Conservation (phyloP, 176 grass and related monocot genomes). For the Oryza meyeriana region DNA sequence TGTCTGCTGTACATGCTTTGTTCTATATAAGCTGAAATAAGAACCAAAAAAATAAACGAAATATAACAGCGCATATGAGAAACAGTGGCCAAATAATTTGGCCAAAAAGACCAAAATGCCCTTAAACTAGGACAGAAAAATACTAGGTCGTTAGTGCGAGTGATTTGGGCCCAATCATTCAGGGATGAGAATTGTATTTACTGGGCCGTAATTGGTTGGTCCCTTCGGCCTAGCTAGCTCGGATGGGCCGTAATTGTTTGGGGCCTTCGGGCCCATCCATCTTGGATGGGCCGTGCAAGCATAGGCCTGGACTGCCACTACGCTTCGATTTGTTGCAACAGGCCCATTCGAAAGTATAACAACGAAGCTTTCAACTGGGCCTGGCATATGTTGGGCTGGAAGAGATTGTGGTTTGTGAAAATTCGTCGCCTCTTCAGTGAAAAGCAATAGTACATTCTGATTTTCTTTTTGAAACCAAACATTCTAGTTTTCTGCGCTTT, state of each 20-base stretch:
- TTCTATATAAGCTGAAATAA: not conserved
- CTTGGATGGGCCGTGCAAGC: not conserved
- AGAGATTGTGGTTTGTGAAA: not conserved
- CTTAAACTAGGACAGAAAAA: no score
- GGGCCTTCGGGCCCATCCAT: no score
- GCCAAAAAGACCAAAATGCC: no score
- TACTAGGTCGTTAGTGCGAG: no score
- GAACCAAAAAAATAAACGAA: not conserved
- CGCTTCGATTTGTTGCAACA: not conserved
- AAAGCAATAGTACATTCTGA: not conserved
- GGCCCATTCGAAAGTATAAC: not conserved
- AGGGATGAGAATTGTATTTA: not conserved
- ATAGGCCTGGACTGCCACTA: not conserved
- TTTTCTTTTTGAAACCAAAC: no score
- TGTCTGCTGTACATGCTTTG: not conserved
- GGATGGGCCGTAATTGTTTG: not conserved
- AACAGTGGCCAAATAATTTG: not conserved
- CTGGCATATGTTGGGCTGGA: not conserved
- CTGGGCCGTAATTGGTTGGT: not conserved
- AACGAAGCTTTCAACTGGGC: not conserved
- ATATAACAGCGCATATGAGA: not conserved
- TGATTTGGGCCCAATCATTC: no score
- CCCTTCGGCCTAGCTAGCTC: not conserved
- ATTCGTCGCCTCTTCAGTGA: not conserved
- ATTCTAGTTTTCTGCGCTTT: no score